Base-by-base conservation (phyloP, 495 filamentous ascomycete genomes). In the Aspergillus sclerotiicarbonarius region DNA sequence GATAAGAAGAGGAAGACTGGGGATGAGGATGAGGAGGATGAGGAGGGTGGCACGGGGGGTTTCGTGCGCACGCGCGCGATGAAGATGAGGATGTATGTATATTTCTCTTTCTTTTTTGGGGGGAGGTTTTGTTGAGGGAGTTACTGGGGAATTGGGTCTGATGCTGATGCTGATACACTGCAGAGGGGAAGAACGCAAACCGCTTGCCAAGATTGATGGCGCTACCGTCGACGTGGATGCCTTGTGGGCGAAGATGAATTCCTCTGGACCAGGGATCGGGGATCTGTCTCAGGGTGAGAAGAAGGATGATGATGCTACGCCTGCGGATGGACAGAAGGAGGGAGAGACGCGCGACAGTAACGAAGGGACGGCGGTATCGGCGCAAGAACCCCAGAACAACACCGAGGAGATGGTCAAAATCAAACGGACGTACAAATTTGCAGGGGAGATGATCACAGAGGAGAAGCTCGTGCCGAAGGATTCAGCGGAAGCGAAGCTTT, bases 181-280 rank as follows among this genome's bases (percentile, higher is more conserved):
- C 65, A 91, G 86, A 68, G 82, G 84, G 60, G 79, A 82, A 69
- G 83, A 89, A 65, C 82, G 80, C 48, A 86, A 83, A 74, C 71
- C 81, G n/a, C 71, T 86, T 32, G 78, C 83, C 7, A 79, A 73
- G 53, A 84, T 79, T 43, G 86, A 86, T 6, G 87, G 84, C 3
- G 87, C 88, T 8, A 96, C 92, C 10, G 75, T 94, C 48, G 90
- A 98, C 67, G 89, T 98, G n/a, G 88, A 98, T 58, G 85, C 85
- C 10, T 64, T 98, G 15, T 98, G 94, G 94, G 82, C 80, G 30
- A 80, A 84, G 63, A 90, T 98, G 90, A 87, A 82, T 20, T 73
- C 81, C 8, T 65, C 74, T 10, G 64, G 67, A n/a, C 59, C 51
- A 18, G 49, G 62, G 0, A 8, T 58, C 21, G 66, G 64, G 20